These are phyloP conservation scores for Calvatia gigantea DNA, from an alignment of 768 basidiomycete genomes.

Conservation along the genomic window DNA sequence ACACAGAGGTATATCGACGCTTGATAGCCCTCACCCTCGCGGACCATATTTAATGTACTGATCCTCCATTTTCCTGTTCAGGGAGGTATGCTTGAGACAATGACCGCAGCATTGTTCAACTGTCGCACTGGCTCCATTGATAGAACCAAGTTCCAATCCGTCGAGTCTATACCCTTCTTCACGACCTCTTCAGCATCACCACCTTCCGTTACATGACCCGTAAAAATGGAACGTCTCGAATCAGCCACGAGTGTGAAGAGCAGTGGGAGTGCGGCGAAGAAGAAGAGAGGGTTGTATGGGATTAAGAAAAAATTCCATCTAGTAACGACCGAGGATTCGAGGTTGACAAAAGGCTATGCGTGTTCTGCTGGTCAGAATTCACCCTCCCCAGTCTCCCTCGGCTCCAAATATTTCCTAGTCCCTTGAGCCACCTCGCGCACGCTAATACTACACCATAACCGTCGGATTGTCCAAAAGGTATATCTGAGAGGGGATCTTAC, in stretches of 20 bases:
- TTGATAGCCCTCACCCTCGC: neutral
- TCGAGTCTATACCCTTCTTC: neutral
- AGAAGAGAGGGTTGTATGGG: constrained; percentile 12
- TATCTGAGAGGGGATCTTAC: no score
- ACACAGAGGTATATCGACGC: constrained; percentile 57
- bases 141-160: neutral
- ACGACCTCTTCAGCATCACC: neutral
- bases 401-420: no score
- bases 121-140: constrained; percentile 5
- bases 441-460: no score
- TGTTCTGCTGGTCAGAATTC: neutral
- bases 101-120: constrained; percentile 8
- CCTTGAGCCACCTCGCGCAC: no score
- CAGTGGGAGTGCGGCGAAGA: constrained; percentile 24
- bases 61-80: neutral
- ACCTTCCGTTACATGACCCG: constrained; percentile 9
- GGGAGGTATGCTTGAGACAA: constrained; percentile 48
- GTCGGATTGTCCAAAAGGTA: no score
- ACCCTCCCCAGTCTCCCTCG: neutral
- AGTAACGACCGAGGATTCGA: neutral
- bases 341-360: neutral
- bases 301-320: neutral
- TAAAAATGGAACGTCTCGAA: constrained; percentile 18
- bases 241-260: constrained; percentile 23
- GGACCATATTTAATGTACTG: neutral